Evolutionary conservation across 2,329 filamentous ascomycete genomes (phyloP), one percentile per base, ranked within the genome.

Genomic region (Fusarium illudens): DNA sequence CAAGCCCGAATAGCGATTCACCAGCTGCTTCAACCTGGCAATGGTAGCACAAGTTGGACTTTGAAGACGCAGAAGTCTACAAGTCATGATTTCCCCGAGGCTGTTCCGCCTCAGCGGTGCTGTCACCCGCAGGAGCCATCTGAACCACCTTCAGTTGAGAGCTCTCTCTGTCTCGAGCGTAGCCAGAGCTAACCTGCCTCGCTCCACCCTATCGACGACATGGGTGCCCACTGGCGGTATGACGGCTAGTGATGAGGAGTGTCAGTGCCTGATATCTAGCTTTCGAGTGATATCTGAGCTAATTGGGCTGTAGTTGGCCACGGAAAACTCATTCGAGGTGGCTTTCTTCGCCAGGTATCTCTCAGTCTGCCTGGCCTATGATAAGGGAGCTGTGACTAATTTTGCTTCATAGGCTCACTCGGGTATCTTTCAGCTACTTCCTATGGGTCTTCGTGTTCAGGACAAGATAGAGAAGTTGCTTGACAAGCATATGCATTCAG

Each of bases 351-450:
- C 64, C 90, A 93, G 82, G 90, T 91, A 67, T 72, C 79, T 76
- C 27, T 20, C 30, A 34, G 17, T 11, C 32, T 19, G n/a, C 29
- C 22, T 22, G n/a, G 17, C 22, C 64, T 30, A 37, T 22, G 15
- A 32, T 17, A 25, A 29, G 15, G 6, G 64, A 22, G 59, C 20
- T 25, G 46, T 61, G 50, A 65, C 54, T 52, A 11, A 61, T 37
- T 25, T 39, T 25, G 7, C 5, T 8, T 15, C 7, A 9, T 70
- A 94, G 89, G 90, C 93, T 19, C 92, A 97, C 76, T 89, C 94
- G 8, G 96, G 96, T 27, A 89, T 98, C 33, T 99, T 97, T 73
- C 96, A 99, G 75, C 85, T 97, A 75, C 84, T 99, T 1, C 96
- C 96, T 0, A 81, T 99, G 0, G 96, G 96, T 0, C 84, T 93